These are phyloP conservation scores for Neodidymelliopsis sp. DNA, from an alignment of 2,329 filamentous ascomycete genomes.

Conservation along the genomic window DNA sequence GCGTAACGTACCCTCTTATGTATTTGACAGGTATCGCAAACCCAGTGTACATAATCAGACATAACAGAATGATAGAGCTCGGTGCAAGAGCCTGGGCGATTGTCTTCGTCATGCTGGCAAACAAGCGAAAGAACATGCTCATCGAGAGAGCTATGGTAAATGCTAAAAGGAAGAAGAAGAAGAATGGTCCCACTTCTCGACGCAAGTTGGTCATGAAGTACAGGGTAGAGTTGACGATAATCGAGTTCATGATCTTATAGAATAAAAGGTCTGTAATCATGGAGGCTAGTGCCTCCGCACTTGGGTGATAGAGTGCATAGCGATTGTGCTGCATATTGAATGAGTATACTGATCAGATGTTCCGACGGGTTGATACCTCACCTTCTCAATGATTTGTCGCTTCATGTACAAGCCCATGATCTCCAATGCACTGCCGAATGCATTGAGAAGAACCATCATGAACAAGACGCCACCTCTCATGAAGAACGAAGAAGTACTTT, in stretches of 20 bases:
- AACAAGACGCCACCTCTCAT: slow-evolving; percentile 64
- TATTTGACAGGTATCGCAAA: slow-evolving; percentile 71
- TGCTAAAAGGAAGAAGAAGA: slow-evolving; percentile 75
- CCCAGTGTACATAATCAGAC: slow-evolving; percentile 69
- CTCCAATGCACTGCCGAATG: slow-evolving; percentile 63
- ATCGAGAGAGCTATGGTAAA: slow-evolving; percentile 70
- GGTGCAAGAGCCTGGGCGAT: slow-evolving; percentile 63
- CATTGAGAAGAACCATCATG: slow-evolving; percentile 68
- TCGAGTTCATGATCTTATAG: slow-evolving; percentile 74
- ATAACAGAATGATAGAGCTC: slow-evolving; percentile 63
- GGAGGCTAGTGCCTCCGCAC: slow-evolving; percentile 79
- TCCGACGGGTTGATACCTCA: not conserved
- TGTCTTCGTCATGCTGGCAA: slow-evolving; percentile 75
- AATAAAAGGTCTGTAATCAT: slow-evolving; percentile 81
- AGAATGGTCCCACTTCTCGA: slow-evolving; percentile 75
- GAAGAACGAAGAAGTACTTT: slow-evolving; percentile 61
- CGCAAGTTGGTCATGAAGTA: slow-evolving; percentile 87
- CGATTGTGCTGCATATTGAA: slow-evolving; percentile 66
- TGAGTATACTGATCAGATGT: not conserved
- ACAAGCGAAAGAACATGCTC: slow-evolving; percentile 82
- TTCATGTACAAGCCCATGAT: slow-evolving; percentile 76
- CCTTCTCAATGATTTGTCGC: slow-evolving; percentile 85
- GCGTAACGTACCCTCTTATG: slow-evolving; percentile 49
- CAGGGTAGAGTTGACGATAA: slow-evolving; percentile 76
- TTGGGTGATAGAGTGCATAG: slow-evolving; percentile 89